Conservation (phyloP, 176 grass and related monocot genomes). For the Musa troglodytarum region DNA sequence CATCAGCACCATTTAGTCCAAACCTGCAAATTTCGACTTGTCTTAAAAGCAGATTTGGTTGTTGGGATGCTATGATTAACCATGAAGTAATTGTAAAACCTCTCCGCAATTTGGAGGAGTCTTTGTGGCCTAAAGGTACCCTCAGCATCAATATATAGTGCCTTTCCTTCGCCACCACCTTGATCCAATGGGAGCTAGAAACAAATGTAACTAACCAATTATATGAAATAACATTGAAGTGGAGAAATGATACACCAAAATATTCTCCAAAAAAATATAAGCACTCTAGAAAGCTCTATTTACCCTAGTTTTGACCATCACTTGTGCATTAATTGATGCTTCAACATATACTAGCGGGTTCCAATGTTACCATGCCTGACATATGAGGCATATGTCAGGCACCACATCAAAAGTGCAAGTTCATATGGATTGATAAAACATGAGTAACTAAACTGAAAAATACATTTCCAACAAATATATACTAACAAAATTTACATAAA, state of each 20-base stretch:
- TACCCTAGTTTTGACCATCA: too few relatives aligned
- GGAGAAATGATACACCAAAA: background rate
- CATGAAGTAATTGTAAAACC: constrained; percentile 14
- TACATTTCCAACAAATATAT: too few relatives aligned
- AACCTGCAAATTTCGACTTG: constrained; percentile 37
- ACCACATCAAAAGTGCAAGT: too few relatives aligned
- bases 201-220: constrained; percentile 16
- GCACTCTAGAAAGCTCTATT: background rate
- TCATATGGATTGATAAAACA: too few relatives aligned
- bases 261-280: background rate
- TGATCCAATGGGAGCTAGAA: constrained; percentile 76
- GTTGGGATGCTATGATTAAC: background rate
- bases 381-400: too few relatives aligned
- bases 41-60: background rate
- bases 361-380: too few relatives aligned
- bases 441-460: too few relatives aligned
- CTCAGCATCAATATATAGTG: constrained; percentile 86
- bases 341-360: too few relatives aligned
- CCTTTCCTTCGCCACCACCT: constrained; percentile 92
- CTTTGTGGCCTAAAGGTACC: constrained; percentile 82
- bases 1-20: constrained; percentile 92
- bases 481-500: too few relatives aligned
- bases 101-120: constrained; percentile 79
- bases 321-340: too few relatives aligned
- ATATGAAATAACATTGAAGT: background rate